A percentile compares a stretch with the other conserved stretches of the same genome.
phyloP scores from a whole-genome alignment of 768 basidiomycete species.

The Serendipita sp. region DNA sequence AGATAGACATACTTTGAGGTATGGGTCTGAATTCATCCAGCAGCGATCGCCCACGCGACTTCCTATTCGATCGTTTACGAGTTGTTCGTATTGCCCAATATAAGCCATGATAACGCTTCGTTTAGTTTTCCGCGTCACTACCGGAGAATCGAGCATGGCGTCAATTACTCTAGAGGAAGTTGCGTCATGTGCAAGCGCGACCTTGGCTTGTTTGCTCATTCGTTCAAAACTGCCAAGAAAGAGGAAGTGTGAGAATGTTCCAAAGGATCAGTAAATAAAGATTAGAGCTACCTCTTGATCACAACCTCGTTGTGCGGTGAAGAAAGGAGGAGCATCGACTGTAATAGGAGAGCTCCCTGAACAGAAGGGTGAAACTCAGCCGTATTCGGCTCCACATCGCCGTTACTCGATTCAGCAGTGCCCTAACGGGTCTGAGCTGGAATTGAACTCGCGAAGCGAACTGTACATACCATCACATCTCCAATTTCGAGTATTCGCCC shows the following conservation, averaged over 20 bases:
- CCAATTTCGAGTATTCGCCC: conserved; percentile 24
- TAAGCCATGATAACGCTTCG: conserved; percentile 58
- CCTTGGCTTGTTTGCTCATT: conserved; percentile 41
- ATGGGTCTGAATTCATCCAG: conserved; percentile 52
- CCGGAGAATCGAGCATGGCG: conserved; percentile 43
- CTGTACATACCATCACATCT: too few relatives aligned
- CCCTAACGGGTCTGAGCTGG: neutral
- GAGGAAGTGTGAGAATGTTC: conserved; percentile 8
- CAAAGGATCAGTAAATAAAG: neutral
- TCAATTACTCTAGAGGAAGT: conserved; percentile 72
- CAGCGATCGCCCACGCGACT: conserved; percentile 82
- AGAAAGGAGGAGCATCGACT: conserved; percentile 59
- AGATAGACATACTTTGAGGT: conserved; percentile 50
- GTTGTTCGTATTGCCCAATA: conserved; percentile 59
- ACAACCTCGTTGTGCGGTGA: conserved; percentile 53
- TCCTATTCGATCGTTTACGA: conserved; percentile 84
- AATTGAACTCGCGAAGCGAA: neutral
- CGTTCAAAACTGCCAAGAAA: conserved; percentile 35
- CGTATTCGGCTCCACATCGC: neutral
- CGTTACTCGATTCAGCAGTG: neutral
- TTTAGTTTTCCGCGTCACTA: conserved; percentile 47
- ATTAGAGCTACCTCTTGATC: conserved; percentile 41
- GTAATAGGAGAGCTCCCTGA: conserved; percentile 75
- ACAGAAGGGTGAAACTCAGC: conserved; percentile 15
- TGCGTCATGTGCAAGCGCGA: conserved; percentile 44